Conservation (phyloP, 805 yeast species). For the Wilhelminamyces savonicus region DNA sequence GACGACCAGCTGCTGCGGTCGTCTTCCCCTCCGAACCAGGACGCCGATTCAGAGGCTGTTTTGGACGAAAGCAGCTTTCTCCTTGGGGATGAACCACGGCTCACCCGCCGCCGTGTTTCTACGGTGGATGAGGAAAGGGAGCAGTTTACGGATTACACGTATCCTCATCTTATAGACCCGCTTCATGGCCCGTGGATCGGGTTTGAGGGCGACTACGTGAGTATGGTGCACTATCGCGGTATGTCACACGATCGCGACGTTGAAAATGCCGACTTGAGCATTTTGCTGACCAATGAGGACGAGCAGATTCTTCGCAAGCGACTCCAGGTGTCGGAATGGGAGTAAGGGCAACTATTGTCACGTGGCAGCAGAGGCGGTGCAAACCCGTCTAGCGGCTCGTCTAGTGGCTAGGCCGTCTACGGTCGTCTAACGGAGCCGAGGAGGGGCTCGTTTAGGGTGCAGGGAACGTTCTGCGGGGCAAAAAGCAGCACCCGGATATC, state of each 20-base stretch:
- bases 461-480: no score
- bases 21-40: no score
- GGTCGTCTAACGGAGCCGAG: no score
- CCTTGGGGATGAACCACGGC: background rate
- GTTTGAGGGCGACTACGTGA: constrained; percentile 45
- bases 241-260: no score
- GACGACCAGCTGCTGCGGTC: constrained; percentile 19
- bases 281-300: constrained; percentile 10
- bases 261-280: constrained; percentile 15
- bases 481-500: no score
- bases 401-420: no score
- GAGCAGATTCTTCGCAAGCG: constrained; percentile 20
- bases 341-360: constrained; percentile 12
- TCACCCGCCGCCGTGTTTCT: constrained; percentile 23
- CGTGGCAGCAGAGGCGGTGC: no score
- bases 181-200: constrained; percentile 55
- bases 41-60: no score
- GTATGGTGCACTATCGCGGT: constrained; percentile 31
- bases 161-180: constrained; percentile 42
- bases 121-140: constrained; percentile 56
- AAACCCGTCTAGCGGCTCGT: no score
- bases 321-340: constrained; percentile 32
- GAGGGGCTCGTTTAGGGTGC: no score
- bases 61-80: constrained; percentile 16
- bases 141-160: constrained; percentile 41